A percentile compares a stretch with the other conserved stretches of the same genome.
These are phyloP conservation scores for Cercospora zeae-maydis DNA, from an alignment of 2,329 filamentous ascomycete genomes.

Conservation along the genomic window DNA sequence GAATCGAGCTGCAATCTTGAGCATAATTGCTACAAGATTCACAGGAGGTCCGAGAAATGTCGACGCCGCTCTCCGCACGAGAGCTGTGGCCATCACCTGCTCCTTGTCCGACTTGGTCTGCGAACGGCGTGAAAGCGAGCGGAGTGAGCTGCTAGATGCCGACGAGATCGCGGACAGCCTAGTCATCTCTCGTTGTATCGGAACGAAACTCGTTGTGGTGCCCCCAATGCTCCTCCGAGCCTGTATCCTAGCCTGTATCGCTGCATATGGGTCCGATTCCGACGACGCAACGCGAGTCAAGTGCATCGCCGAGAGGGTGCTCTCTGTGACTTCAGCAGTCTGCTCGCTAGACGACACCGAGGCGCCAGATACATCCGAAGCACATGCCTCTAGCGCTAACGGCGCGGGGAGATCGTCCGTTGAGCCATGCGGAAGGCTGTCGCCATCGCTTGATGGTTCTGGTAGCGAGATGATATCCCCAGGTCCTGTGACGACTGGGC, in stretches of 20 bases:
- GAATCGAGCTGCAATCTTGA: slow-evolving; percentile 76
- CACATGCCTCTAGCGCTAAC: not conserved
- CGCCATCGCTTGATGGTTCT: not conserved
- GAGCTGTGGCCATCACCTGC: slow-evolving; percentile 33
- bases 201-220: slow-evolving; percentile 32
- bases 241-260: slow-evolving; percentile 36
- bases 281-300: slow-evolving; percentile 2
- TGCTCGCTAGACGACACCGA: slow-evolving; percentile 8
- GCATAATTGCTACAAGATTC: slow-evolving; percentile 72
- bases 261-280: slow-evolving; percentile 31
- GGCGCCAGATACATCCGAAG: not conserved
- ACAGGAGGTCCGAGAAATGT: slow-evolving; percentile 77
- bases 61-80: slow-evolving; percentile 73
- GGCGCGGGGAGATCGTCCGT: not conserved
- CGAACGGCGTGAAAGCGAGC: slow-evolving; percentile 16
- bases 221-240: slow-evolving; percentile 35
- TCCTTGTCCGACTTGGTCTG: slow-evolving; percentile 6
- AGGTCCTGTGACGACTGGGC: not conserved
- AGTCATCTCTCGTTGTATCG: slow-evolving; percentile 39
- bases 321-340: not conserved
- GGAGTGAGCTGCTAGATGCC: slow-evolving; percentile 21
- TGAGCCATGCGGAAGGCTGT: slow-evolving; percentile 5
- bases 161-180: slow-evolving; percentile 39
- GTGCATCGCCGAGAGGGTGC: not conserved
- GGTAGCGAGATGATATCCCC: slow-evolving; percentile 2